These are phyloP conservation scores for Nicotiana paniculata DNA, from an alignment of 257 asterid genomes.

Conservation along the genomic window DNA sequence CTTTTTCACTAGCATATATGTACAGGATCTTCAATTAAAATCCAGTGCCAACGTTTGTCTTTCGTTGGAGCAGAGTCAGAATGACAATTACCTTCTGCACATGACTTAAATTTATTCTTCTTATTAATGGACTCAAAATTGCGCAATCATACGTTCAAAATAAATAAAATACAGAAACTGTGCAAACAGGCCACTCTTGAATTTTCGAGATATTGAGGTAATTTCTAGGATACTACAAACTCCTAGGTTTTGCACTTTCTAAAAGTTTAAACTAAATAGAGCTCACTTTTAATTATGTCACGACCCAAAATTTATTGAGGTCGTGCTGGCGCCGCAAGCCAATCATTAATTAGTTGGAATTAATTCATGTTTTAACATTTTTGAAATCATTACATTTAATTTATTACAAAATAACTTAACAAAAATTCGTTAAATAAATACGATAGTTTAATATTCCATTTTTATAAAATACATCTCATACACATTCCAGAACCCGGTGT, in stretches of 20 bases:
- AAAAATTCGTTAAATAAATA: too few relatives aligned
- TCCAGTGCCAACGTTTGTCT: not conserved
- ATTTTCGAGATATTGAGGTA: not conserved
- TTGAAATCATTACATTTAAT: too few relatives aligned
- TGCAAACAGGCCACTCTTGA: not conserved
- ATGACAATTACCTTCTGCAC: not conserved
- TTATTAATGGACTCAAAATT: not conserved
- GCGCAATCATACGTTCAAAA: not conserved
- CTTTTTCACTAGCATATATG: not conserved
- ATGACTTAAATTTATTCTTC: not conserved
- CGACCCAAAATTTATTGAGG: too few relatives aligned
- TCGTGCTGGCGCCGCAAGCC: too few relatives aligned
- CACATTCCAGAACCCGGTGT: too few relatives aligned
- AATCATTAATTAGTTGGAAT: too few relatives aligned
- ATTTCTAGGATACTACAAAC: not conserved
- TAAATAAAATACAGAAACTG: not conserved
- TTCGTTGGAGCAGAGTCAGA: not conserved
- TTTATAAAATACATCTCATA: too few relatives aligned
- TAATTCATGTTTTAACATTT: too few relatives aligned
- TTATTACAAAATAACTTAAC: too few relatives aligned
- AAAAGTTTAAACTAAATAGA: too few relatives aligned
- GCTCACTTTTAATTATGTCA: too few relatives aligned
- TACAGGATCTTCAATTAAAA: not conserved
- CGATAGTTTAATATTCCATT: too few relatives aligned
- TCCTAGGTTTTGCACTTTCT: not conserved